Percentiles rank a stretch among this genome's conserved stretches.
These are phyloP conservation scores for Kurtzmaniella quercitrusa DNA, from an alignment of 1,139 yeast genomes.

Conservation along the genomic window DNA sequence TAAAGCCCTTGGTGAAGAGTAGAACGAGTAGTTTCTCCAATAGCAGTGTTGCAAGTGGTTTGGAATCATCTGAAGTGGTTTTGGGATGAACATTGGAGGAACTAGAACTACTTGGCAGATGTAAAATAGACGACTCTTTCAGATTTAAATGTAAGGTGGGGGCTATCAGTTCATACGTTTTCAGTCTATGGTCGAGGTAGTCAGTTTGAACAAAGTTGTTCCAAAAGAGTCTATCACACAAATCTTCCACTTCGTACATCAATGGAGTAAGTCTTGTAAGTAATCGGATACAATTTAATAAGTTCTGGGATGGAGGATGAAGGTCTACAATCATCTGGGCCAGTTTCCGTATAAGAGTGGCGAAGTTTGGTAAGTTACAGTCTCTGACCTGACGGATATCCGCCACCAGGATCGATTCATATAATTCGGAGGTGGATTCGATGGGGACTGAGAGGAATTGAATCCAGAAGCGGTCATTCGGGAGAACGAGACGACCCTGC, in stretches of 20 bases:
- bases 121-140: background rate
- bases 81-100: too few relatives aligned
- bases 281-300: conserved; percentile 61
- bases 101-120: background rate
- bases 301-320: conserved; percentile 11
- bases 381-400: conserved; percentile 63
- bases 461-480: conserved; percentile 52
- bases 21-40: conserved; percentile 22
- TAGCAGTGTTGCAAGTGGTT: background rate
- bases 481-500: conserved; percentile 47
- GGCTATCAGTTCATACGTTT: background rate
- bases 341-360: conserved; percentile 46
- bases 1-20: conserved; percentile 59
- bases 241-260: conserved; percentile 50
- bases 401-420: conserved; percentile 46
- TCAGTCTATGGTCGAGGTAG: conserved; percentile 21
- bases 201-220: conserved; percentile 19
- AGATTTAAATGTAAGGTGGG: background rate
- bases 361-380: conserved; percentile 52
- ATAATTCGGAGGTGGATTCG: conserved; percentile 45
- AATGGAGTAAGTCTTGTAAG: conserved; percentile 67
- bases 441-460: conserved; percentile 28
- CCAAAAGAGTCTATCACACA: conserved; percentile 11
- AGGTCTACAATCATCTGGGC: conserved; percentile 25
- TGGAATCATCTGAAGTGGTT: background rate